Percentiles rank a stretch among this genome's conserved stretches.
Conservation (phyloP, 140 eudicot species). For the Oenanthe javanica region DNA sequence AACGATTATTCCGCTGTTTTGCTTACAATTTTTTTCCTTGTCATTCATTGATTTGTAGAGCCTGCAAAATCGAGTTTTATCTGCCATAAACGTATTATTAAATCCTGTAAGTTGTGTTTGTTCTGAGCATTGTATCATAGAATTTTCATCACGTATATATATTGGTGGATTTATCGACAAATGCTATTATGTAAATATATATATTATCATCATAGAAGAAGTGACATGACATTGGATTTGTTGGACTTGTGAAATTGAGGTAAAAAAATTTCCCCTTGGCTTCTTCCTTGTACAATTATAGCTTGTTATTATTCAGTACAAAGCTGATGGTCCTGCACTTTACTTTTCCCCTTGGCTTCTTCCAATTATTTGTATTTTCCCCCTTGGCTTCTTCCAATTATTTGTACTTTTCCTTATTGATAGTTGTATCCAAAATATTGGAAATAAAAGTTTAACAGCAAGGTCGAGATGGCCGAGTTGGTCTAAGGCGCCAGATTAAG, state of each 20-base stretch:
- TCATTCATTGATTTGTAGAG: conserved; percentile 2
- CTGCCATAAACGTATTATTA: background rate
- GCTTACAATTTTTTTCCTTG: background rate
- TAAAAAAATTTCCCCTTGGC: background rate
- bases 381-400: no score
- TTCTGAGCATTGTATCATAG: background rate
- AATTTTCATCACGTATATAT: no score
- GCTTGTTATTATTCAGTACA: background rate
- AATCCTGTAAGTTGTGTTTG: background rate
- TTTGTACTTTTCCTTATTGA: no score
- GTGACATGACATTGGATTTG: background rate
- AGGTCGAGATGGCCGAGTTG: conserved; percentile 92
- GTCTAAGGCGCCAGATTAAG: conserved; percentile 99
- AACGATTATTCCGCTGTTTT: background rate
- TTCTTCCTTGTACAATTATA: background rate
- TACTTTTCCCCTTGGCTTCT: background rate
- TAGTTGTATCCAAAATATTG: no score
- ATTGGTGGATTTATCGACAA: no score
- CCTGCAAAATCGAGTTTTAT: background rate
- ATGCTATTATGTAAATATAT: no score
- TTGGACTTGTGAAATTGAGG: no score
- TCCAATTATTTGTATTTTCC: no score
- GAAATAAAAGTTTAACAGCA: no score
- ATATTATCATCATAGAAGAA: no score
- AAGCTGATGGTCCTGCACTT: background rate